phyloP scores from a whole-genome alignment of 257 asterid genomes.

The Solanum appendiculatum region DNA sequence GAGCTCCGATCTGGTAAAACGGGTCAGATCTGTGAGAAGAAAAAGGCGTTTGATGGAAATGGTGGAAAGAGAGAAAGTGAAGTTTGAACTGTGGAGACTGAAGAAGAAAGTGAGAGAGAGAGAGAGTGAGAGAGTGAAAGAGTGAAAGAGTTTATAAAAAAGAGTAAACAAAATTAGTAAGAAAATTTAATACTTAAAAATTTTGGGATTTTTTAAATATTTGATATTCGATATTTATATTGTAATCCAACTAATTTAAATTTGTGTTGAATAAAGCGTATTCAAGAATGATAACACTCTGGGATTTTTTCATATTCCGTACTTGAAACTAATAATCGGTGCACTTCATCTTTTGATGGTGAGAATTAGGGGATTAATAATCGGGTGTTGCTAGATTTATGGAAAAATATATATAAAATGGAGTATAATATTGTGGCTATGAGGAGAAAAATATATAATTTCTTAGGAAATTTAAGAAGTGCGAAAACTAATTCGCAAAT shows the following conservation, averaged over 20 bases:
- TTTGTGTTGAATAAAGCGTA: no score
- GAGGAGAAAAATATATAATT: neutral
- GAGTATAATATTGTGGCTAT: neutral
- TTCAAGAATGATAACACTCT: no score
- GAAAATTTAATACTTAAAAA: neutral
- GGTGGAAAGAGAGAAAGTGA: neutral
- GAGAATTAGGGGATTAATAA: neutral
- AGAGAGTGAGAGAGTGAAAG: neutral
- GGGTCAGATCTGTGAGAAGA: slow-evolving; percentile 24
- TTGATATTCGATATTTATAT: neutral
- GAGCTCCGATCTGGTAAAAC: slow-evolving; percentile 44
- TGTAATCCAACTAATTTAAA: no score
- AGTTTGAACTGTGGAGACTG: neutral
- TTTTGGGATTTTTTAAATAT: no score
- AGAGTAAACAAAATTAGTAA: neutral
- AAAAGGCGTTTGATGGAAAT: neutral
- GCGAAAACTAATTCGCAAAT: neutral
- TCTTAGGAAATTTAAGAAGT: neutral
- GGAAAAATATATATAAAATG: neutral
- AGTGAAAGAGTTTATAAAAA: neutral
- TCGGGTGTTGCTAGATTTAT: neutral
- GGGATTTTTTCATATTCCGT: no score
- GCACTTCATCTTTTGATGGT: neutral
- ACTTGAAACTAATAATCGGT: no score
- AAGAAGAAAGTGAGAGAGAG: neutral